Base-by-base conservation (phyloP, 768 basidiomycete species). In the Termitomyces sp. region DNA sequence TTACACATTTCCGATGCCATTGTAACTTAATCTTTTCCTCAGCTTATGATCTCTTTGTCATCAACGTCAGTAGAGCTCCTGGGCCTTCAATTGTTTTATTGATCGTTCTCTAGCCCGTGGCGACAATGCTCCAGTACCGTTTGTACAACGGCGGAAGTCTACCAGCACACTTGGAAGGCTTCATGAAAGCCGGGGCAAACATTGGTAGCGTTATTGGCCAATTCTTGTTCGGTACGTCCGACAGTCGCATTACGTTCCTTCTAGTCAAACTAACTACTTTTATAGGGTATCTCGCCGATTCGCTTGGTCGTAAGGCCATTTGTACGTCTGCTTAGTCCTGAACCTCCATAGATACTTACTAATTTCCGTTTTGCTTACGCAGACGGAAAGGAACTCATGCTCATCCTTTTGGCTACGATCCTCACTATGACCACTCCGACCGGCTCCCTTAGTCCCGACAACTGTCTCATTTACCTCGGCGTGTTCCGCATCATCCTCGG, bases 361-460 rank as follows among this genome's bases (percentile, higher is more conserved):
- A 53, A 25, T 2, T 48, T 63, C 60, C 7, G 20, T 32, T 11
- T 27, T n/a, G n/a, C n/a, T n/a, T 10, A 49, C 29, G 9, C 64
- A 84, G 85, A 89, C 58, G 87, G 88, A 9, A 87, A 89, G 65
- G 89, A 91, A 63, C 78, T 91, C 49, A 86, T 90, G 80, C 71
- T 91, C 54, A 89, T 89, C 60, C 90, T 91, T 63, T 57, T 90
- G 48, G 88, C 86, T 0, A 91, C 89, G 2, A 88, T 91, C 63
- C 67, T 90, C 33, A 79, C 76, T 27, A 73, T 91, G 53, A 80
- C 83, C 2, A 81, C 77, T 13, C 89, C 89, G 0, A 88, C 88
- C 5, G 83, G 82, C 32, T 68, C 71, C 3, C 73, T 89, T 22
- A 75, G 78, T 18, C 78, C 85, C 2, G 65, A 80, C 42, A 60